These are phyloP conservation scores for Stagonosporopsis chrysanthemi DNA, from an alignment of 2,329 filamentous ascomycete species.

Conservation along the genomic window DNA sequence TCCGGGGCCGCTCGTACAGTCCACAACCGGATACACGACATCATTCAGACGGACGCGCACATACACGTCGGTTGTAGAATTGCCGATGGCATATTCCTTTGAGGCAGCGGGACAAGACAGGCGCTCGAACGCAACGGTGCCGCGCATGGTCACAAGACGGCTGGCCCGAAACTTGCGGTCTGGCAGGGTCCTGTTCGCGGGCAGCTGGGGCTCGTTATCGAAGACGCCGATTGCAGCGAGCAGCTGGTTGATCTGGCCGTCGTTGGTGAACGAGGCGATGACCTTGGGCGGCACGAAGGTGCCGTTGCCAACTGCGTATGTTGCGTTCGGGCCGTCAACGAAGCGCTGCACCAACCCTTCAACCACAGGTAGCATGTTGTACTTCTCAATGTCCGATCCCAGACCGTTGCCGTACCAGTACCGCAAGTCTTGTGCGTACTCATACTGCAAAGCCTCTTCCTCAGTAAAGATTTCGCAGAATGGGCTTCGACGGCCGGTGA, in stretches of 20 bases:
- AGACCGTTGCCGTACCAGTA: constrained; percentile 73
- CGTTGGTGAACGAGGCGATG: constrained; percentile 69
- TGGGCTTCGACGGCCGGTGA: constrained; percentile 65
- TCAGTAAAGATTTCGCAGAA: constrained; percentile 70
- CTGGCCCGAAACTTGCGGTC: constrained; percentile 63
- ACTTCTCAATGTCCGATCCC: constrained; percentile 61
- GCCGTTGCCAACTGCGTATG: constrained; percentile 58
- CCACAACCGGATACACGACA: constrained; percentile 66
- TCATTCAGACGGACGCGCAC: constrained; percentile 69
- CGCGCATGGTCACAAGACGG: constrained; percentile 68
- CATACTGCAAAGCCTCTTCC: constrained; percentile 68
- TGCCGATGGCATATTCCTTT: constrained; percentile 7
- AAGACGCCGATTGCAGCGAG: constrained; percentile 68
- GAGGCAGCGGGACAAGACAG: constrained; percentile 57
- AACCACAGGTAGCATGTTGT: constrained; percentile 69
- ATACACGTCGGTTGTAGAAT: constrained; percentile 49
- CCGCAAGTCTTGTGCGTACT: constrained; percentile 72
- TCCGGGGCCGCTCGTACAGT: constrained; percentile 63
- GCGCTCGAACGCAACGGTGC: constrained; percentile 70
- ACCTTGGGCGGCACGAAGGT: constrained; percentile 63
- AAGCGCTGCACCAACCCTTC: constrained; percentile 62
- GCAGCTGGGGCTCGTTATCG: constrained; percentile 62
- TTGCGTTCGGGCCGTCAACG: constrained; percentile 59
- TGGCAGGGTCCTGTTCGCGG: constrained; percentile 56
- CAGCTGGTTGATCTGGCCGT: constrained; percentile 70